Evolutionary conservation across 768 basidiomycete species (phyloP), one percentile per base, ranked within the genome.

Genomic region (Hysterangium stoloniferum): DNA sequence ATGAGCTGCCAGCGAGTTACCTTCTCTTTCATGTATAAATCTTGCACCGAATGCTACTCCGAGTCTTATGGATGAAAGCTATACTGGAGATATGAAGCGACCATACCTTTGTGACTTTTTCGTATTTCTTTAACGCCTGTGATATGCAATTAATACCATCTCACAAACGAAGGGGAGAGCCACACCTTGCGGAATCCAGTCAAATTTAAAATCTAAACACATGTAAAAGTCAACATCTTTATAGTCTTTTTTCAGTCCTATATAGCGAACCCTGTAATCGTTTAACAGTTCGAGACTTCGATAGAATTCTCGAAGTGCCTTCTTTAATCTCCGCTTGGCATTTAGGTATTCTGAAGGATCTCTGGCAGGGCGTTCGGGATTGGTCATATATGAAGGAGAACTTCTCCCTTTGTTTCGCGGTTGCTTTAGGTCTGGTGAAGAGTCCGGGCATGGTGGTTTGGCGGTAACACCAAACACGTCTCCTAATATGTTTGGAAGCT

Each of bases 321-420:
- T 82, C 64, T 87, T 87, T 37, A 99, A 72, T 60, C 79, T 81
- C 63, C 80, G 82, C 68, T 87, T 90, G n/a, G 94, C 93, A 34
- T 79, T 70, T 34, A 79, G 70, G 65, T 96, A 99, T 49, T 84
- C 79, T 38, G 85, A 86, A 0, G 88, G 90, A 58, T 84, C 78
- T 72, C 8, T 57, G 48, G 24, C n/a, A n/a, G n/a, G n/a, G n/a
- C n/a, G n/a, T n/a, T n/a, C n/a, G n/a, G n/a, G n/a, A n/a, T n/a
- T n/a, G n/a, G n/a, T n/a, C n/a, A n/a, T n/a, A n/a, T n/a, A n/a
- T n/a, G n/a, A n/a, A n/a, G n/a, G n/a, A n/a, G n/a, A n/a, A n/a
- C n/a, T n/a, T n/a, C n/a, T n/a, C n/a, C n/a, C n/a, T n/a, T n/a
- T n/a, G n/a, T n/a, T n/a, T n/a, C n/a, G n/a, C n/a, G n/a, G n/a